Percentiles rank a stretch among this genome's conserved stretches.
Evolutionary conservation across 2,329 filamentous ascomycete species (phyloP).

Genomic region (Fusarium sp.): DNA sequence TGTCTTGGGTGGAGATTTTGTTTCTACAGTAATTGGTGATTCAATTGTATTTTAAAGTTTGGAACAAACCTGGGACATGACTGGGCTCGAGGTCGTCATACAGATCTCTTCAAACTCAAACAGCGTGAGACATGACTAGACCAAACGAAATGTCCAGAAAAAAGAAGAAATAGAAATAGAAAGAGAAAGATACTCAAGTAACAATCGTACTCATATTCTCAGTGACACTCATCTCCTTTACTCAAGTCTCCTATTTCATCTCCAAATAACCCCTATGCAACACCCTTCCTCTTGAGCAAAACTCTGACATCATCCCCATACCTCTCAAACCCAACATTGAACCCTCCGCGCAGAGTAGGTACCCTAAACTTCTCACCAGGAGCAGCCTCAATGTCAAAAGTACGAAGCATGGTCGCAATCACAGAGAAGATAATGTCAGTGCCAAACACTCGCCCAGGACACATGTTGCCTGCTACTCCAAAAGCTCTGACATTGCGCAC

Average conservation of each 20-base stretch:
- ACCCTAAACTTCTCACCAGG: conserved; percentile 38
- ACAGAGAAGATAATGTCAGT: conserved; percentile 50
- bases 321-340: conserved; percentile 52
- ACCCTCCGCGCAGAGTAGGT: conserved; percentile 44
- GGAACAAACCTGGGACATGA: too few relatives aligned
- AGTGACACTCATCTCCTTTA: too few relatives aligned
- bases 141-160: too few relatives aligned
- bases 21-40: too few relatives aligned
- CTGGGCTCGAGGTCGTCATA: too few relatives aligned
- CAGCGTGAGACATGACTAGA: too few relatives aligned
- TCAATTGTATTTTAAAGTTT: too few relatives aligned
- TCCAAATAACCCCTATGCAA: neutral
- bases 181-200: too few relatives aligned
- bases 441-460: conserved; percentile 50
- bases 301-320: conserved; percentile 49
- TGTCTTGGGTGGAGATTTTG: too few relatives aligned
- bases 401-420: conserved; percentile 46
- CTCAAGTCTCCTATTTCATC: too few relatives aligned
- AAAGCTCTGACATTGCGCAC: conserved; percentile 50
- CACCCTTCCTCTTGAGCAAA: conserved; percentile 34
- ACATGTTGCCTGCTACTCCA: conserved; percentile 52
- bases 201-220: neutral
- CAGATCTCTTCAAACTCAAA: too few relatives aligned
- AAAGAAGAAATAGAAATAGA: too few relatives aligned
- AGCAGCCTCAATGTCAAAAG: conserved; percentile 46